Evolutionary conservation across 768 basidiomycete genomes (phyloP), one percentile per base, ranked within the genome.

Genomic region (Agaricus blazei): DNA sequence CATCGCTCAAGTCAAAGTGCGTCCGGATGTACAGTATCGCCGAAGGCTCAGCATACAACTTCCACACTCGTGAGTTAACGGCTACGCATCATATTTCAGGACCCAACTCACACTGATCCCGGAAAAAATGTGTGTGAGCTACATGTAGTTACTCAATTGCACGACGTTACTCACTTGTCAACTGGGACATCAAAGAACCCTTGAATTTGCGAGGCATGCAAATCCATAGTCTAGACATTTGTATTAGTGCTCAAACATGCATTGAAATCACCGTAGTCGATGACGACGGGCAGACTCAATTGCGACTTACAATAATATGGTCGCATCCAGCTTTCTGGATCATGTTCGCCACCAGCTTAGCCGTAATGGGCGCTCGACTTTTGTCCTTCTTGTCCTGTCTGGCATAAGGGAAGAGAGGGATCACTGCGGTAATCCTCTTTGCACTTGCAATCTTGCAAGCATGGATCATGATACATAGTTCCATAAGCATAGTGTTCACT

Each of bases 371-470:
- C 6, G 95, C 96, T 59, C 96, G 81, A 63, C 93, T 96, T 76
- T 98, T 98, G 80, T 99, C 96, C 72, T 98, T 99, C 71, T 98
- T 98, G 77, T 99, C 97, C 71, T 98, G 97, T 56, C 97, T 79
- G 8, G 97, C 85, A 70, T 99, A 99, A 1, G 97, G 96, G 72
- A 93, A 99, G 36, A 97, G 82, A 41, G 97, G 97, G 56, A 98
- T 83, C 59, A 99, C 94, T n/a, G 96, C 97, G 5, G 97, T 99
- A 67, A 99, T 98, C 58, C 97, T 80, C 71, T 90, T 91, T 46
- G 97, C 95, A 61, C 93, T 96, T n/a, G 97, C 96, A 64, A 98
- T 98, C 75, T 95, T 96, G 84, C 96, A 97, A 9, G 97, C 95
- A 68, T 98, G 95, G 65, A 98, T 93, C 93, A 99, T 96, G 65